Conservation (phyloP, 768 basidiomycete species). For the Boletus eberwhitei region DNA sequence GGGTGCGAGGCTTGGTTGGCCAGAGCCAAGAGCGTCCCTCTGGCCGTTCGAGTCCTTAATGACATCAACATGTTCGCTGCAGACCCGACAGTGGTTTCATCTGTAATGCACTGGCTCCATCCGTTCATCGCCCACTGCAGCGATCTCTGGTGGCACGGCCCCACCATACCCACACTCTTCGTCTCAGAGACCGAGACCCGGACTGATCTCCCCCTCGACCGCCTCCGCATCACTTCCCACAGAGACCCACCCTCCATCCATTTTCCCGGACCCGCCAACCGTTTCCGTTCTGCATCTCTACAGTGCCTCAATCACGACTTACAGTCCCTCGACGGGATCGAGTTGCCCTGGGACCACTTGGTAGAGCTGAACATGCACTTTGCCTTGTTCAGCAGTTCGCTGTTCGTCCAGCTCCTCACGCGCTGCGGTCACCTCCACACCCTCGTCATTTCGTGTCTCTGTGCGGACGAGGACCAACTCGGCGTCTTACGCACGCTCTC, state of each 20-base stretch:
- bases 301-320: constrained; percentile 22
- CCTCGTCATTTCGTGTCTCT: constrained; percentile 24
- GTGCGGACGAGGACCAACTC: constrained; percentile 18
- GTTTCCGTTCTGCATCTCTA: constrained; percentile 19
- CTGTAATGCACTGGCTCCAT: constrained; percentile 21
- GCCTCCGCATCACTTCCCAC: constrained; percentile 20
- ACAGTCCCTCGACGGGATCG: constrained; percentile 22
- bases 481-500: constrained; percentile 3
- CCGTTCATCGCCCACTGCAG: constrained; percentile 20
- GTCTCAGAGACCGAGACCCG: background rate
- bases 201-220: constrained; percentile 10
- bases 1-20: constrained; percentile 26
- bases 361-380: constrained; percentile 29
- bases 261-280: constrained; percentile 14
- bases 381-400: constrained; percentile 18
- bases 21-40: constrained; percentile 28
- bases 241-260: constrained; percentile 11
- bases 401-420: constrained; percentile 23
- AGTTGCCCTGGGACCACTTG: constrained; percentile 27
- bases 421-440: constrained; percentile 21
- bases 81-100: constrained; percentile 1
- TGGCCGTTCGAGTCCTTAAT: constrained; percentile 26
- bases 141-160: constrained; percentile 34
- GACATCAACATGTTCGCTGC: constrained; percentile 15
- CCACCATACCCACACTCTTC: constrained; percentile 22